Evolutionary conservation across 2,329 filamentous ascomycete species (phyloP).

Genomic region (Penicillium hesseltinei): DNA sequence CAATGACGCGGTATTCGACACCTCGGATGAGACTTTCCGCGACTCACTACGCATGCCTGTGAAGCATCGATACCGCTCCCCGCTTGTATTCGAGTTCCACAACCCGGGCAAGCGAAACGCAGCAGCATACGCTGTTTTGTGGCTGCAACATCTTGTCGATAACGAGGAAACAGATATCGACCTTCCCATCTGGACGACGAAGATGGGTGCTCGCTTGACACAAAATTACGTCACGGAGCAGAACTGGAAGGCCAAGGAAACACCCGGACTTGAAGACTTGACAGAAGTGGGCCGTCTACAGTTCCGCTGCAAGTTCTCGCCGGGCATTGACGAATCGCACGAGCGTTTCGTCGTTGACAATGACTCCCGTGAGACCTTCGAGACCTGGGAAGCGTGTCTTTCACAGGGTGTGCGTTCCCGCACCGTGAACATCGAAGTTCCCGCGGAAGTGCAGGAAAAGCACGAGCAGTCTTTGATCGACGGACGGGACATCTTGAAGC

Average conservation of each 20-base stretch:
- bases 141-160: slow-evolving; percentile 82
- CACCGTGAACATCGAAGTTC: slow-evolving; percentile 70
- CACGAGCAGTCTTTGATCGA: slow-evolving; percentile 79
- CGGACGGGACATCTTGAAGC: slow-evolving; percentile 75
- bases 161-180: slow-evolving; percentile 74
- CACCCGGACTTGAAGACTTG: slow-evolving; percentile 73
- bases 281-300: slow-evolving; percentile 76
- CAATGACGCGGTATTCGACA: slow-evolving; percentile 61
- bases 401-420: slow-evolving; percentile 78
- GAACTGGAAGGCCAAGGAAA: slow-evolving; percentile 60
- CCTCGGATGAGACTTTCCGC: slow-evolving; percentile 51
- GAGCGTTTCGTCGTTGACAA: slow-evolving; percentile 81
- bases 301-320: slow-evolving; percentile 80
- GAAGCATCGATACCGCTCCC: slow-evolving; percentile 84
- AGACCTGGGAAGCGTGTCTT: slow-evolving; percentile 89
- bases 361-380: slow-evolving; percentile 85
- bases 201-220: slow-evolving; percentile 70
- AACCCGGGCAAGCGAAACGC: slow-evolving; percentile 65
- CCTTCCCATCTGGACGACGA: slow-evolving; percentile 86
- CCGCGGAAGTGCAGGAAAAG: slow-evolving; percentile 67
- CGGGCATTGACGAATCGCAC: slow-evolving; percentile 85
- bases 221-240: slow-evolving; percentile 89
- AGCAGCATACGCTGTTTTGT: slow-evolving; percentile 75
- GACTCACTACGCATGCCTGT: slow-evolving; percentile 74
- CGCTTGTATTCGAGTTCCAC: slow-evolving; percentile 85